Evolutionary conservation across 2,329 filamentous ascomycete species (phyloP), one percentile per base, ranked within the genome.

Genomic region (Neoascochyta sp.): DNA sequence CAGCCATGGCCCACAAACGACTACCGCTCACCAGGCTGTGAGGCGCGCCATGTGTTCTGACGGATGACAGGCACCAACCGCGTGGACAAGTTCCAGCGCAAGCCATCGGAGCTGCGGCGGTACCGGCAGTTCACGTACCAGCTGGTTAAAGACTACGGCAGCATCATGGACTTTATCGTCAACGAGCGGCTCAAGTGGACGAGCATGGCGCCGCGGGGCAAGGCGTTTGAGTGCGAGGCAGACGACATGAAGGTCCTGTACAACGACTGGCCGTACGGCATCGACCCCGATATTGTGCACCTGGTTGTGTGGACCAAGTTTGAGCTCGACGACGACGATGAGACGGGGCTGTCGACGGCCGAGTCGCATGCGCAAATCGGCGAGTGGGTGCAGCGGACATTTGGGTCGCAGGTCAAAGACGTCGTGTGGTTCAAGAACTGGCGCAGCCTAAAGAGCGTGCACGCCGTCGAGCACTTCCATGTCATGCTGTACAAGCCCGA

Each of bases 221-320:
- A 38, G 11, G 65, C 66, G 6, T 75, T 74, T 41, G 64, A 64
- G 16, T 58, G 66, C 34, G 45, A 63, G 22, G 64, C 39, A 72
- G 71, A 66, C 25, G 83, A 92, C 52, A 66, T 81, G 50, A 87
- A 80, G 60, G 80, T 94, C 26, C 62, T 95, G 22, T 78, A 76
- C 64, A 96, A 96, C 56, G 89, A 96, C 70, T 95, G 88, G 86
- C 90, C 90, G 1, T 96, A 95, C 54, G 88, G 86, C 0, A 71
- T 95, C 30, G 86, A 92, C 49, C 56, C 69, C 25, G 72, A 75
- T 29, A 89, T 95, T 43, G 76, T 86, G 10, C 90, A 95, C 58
- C 69, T 95, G 3, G 86, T 95, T 4, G 79, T 95, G 9, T 96
- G 90, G 90, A 92, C 85, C 26, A 95, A 95, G 63, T 95, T 94